Base-by-base conservation (phyloP, 2,329 filamentous ascomycete species). In the Paracoccidioides lutzii region DNA sequence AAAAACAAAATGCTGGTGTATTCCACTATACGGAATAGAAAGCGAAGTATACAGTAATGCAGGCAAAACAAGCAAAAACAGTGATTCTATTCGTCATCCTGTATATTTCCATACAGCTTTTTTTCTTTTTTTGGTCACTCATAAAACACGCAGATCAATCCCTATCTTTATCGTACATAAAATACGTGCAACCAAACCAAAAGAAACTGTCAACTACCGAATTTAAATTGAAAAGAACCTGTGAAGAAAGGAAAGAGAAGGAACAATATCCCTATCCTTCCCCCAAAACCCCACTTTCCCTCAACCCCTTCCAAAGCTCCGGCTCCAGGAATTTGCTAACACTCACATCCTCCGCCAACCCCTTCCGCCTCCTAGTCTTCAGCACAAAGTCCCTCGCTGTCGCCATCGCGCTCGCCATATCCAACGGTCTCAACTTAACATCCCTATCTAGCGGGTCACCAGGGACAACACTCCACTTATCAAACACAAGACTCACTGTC, bases 271-370 rank as follows among this genome's bases (percentile, higher is more conserved):
- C 12, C 41, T 54, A 58, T 38, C 49, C 75, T 60, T 78, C 80
- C 65, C 90, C 90, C 60, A 97, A 73, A 62, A 95, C 83, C 2
- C 91, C 91, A 64, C 87, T 93, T 72, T 95, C 90, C 73, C 89
- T 87, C 66, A 97, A 73, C 62, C 83, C 88, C 69, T 85, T 83
- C 75, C 94, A 95, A 59, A 97, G 82, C 70, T 97, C 93, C 1
- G 90, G 88, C 75, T 98, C 93, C 61, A 98, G 75, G 73, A 97
- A 98, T 68, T 95, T 96, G 70, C 89, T 90, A 55, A 97, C 90
- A 35, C 87, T 91, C 43, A 97, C 89, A 70, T 97, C 93, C 76
- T 97, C 93, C 59, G 88, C 91, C 59, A 98, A 72, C 1, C 93
- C 93, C 79, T 98, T 98, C 62, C 93, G 81, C 66, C 90, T 78